phyloP scores from a whole-genome alignment of 441 rosid species.

The Oxalis stricta region DNA sequence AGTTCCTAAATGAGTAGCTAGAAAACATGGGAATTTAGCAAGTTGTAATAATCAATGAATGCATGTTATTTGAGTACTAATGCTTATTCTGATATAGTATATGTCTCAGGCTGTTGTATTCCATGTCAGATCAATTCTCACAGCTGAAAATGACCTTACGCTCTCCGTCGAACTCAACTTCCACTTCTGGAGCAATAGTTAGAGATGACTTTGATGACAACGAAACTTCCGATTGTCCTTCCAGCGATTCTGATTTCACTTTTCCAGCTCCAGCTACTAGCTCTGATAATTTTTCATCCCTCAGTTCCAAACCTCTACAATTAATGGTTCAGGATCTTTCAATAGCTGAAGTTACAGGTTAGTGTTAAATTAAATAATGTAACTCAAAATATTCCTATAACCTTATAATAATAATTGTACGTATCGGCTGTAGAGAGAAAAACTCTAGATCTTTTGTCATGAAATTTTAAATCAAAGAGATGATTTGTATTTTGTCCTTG shows the following conservation, averaged over 20 bases:
- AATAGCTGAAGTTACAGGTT: slow-evolving; percentile 43
- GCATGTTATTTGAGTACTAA: slow-evolving; percentile 33
- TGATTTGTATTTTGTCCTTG: too few relatives aligned
- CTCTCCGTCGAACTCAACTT: slow-evolving; percentile 34
- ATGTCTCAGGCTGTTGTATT: slow-evolving; percentile 78
- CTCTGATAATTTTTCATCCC: slow-evolving; percentile 16
- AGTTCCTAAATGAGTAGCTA: too few relatives aligned
- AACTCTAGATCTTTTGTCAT: not conserved
- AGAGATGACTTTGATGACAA: slow-evolving; percentile 35
- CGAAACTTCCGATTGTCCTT: slow-evolving; percentile 50
- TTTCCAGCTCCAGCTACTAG: slow-evolving; percentile 40
- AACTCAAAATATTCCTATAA: too few relatives aligned
- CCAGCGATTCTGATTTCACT: slow-evolving; percentile 50
- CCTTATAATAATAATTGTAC: too few relatives aligned
- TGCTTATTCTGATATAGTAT: slow-evolving; percentile 56
- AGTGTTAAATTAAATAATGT: slow-evolving; percentile 14
- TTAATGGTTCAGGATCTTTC: slow-evolving; percentile 49
- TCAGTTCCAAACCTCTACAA: slow-evolving; percentile 24
- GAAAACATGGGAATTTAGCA: too few relatives aligned
- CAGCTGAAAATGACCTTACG: slow-evolving; percentile 61
- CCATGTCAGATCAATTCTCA: slow-evolving; percentile 78
- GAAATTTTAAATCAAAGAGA: too few relatives aligned
- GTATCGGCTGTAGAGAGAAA: too few relatives aligned
- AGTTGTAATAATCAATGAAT: not conserved
- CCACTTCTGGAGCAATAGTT: slow-evolving; percentile 29